These are phyloP conservation scores for Trichomonas tenax DNA, from an alignment of 208 protist species.

Conservation along the genomic window DNA sequence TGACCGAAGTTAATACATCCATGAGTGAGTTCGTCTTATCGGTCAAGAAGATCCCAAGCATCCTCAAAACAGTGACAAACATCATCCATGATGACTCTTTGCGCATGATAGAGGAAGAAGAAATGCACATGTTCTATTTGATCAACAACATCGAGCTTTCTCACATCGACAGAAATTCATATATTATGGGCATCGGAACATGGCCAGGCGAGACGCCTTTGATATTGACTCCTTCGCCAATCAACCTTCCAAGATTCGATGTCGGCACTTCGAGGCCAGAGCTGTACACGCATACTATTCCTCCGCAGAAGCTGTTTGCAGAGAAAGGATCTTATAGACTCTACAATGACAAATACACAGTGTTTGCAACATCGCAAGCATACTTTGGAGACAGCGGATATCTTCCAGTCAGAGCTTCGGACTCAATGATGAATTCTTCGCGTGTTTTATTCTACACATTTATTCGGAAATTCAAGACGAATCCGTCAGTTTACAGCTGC, in stretches of 20 bases:
- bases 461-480: background rate
- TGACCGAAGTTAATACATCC: background rate
- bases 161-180: background rate
- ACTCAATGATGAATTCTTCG: background rate
- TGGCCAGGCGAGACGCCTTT: background rate
- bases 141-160: background rate
- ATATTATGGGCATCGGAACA: background rate
- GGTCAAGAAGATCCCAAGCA: background rate
- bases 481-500: background rate
- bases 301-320: background rate
- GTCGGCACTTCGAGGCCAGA: background rate
- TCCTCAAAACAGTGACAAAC: background rate
- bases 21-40: background rate
- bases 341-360: background rate
- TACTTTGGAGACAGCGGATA: background rate
- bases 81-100: background rate
- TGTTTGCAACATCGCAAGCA: background rate
- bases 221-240: background rate
- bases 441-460: background rate
- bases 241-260: background rate
- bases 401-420: background rate
- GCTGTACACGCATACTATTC: background rate
- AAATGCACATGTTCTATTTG: background rate
- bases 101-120: background rate
- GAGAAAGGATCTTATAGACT: background rate